Evolutionary conservation across 768 basidiomycete species (phyloP), one percentile per base, ranked within the genome.

Genomic region (Mycena haematopus): DNA sequence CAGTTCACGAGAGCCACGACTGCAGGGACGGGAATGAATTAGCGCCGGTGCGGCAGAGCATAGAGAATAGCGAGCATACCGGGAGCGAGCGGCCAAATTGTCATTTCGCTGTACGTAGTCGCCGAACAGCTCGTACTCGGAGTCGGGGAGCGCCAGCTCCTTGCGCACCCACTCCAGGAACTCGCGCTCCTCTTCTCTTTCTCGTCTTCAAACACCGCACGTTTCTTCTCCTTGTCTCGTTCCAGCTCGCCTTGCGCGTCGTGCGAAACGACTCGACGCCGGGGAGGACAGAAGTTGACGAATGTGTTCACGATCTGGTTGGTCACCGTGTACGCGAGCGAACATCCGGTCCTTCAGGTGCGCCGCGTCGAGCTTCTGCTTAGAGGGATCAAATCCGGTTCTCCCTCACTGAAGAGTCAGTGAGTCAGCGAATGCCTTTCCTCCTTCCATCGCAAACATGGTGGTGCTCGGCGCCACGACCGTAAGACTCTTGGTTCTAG

Each of bases 41-140:
- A 52, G 52, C n/a, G n/a, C 36, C 50, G 24, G 38, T 65, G 44
- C 35, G 14, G 7, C 33, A 36, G 63, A 35, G 33, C 53, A 38
- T 72, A n/a, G 17, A 45, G 1, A n/a, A n/a, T n/a, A n/a, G n/a
- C n/a, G 27, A 11, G 25, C 84, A 40, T 57, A 90, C 89, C 81
- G 25, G 94, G 88, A 2, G 94, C 91, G 19, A 99, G 79, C 3
- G 96, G 94, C 95, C 95, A 99, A 61, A 96, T 93, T 31, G 93
- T 89, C 96, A 99, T 98, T 78, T 99, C 97, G 70, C 87, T 88
- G n/a, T n/a, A n/a, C n/a, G 22, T 45, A 45, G 11, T 45, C 21
- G 82, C 87, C 21, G 91, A 95, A 63, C 72, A 86, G 2, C 79
- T 91, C 44, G 85, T 89, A 62, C 73, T 90, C 47, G n/a, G n/a